These are phyloP conservation scores for Lactarius quietus DNA, from an alignment of 768 basidiomycete species.

Conservation along the genomic window DNA sequence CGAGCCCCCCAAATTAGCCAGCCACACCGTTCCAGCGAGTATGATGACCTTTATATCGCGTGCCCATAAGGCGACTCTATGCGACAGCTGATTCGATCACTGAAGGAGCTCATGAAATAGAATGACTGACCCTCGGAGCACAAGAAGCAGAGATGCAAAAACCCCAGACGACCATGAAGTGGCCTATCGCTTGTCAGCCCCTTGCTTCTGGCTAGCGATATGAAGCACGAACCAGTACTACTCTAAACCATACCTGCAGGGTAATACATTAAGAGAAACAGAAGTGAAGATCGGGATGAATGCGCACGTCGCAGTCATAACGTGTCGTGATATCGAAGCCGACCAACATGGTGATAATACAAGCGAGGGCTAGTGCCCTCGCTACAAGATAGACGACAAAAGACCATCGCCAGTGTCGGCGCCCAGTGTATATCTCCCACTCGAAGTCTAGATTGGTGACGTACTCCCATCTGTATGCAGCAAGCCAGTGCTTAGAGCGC, in stretches of 20 bases:
- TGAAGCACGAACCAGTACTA: background rate
- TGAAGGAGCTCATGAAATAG: too few relatives aligned
- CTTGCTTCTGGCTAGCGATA: background rate
- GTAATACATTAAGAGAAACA: background rate
- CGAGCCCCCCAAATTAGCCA: constrained; percentile 6
- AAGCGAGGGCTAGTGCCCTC: constrained; percentile 9
- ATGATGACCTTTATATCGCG: constrained; percentile 5
- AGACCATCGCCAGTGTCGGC: constrained; percentile 19
- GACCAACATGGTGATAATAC: constrained; percentile 1
- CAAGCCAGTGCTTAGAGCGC: background rate
- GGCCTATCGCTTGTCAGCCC: constrained; percentile 7
- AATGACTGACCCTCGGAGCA: constrained; percentile 19
- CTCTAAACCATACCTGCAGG: constrained; percentile 12
- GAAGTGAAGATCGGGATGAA: background rate
- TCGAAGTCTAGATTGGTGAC: constrained; percentile 20
- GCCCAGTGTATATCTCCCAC: constrained; percentile 22
- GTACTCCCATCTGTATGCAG: constrained; percentile 14
- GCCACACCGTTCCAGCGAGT: background rate
- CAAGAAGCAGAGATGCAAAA: constrained; percentile 19
- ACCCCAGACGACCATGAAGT: constrained; percentile 14
- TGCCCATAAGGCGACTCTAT: constrained; percentile 19
- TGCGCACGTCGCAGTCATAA: constrained; percentile 12
- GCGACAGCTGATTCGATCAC: background rate
- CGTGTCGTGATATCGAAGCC: constrained; percentile 9
- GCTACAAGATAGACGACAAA: constrained; percentile 17